A percentile compares a stretch with the other conserved stretches of the same genome.
Conservation (phyloP, 805 yeast genomes). For the Saccharomyces paradoxus region DNA sequence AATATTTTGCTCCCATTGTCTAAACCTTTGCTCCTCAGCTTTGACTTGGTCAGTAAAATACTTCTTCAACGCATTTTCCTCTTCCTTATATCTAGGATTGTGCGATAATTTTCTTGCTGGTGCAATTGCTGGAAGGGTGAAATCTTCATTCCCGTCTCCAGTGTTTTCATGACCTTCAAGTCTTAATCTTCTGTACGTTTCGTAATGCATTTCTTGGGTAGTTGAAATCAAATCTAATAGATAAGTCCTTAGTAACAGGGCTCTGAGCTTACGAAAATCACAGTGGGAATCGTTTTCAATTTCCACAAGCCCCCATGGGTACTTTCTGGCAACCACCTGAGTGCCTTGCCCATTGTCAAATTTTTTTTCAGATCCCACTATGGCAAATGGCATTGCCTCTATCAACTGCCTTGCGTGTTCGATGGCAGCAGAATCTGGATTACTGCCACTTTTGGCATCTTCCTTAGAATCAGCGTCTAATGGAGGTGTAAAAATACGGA, state of each 20-base stretch:
- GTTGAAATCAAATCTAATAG: conserved; percentile 73
- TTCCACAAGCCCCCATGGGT: conserved; percentile 87
- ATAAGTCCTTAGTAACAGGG: conserved; percentile 70
- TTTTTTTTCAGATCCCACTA: conserved; percentile 70
- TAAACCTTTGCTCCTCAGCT: conserved; percentile 92
- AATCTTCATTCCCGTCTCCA: conserved; percentile 23
- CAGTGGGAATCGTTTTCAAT: conserved; percentile 81
- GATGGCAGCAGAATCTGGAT: conserved; percentile 56
- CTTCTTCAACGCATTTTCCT: conserved; percentile 87
- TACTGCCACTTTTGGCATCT: background rate
- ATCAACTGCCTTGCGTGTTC: conserved; percentile 75
- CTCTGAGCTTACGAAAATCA: conserved; percentile 75
- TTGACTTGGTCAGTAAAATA: conserved; percentile 95
- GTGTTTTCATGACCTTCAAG: conserved; percentile 40
- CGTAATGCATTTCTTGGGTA: conserved; percentile 77
- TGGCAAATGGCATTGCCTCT: conserved; percentile 81
- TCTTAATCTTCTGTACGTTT: conserved; percentile 65
- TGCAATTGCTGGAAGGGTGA: conserved; percentile 30
- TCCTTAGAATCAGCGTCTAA: conserved; percentile 37
- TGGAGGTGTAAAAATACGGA: conserved; percentile 77
- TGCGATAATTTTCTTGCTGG: conserved; percentile 47
- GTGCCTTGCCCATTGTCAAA: conserved; percentile 56
- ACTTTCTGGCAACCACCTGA: conserved; percentile 67
- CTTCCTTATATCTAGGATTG: conserved; percentile 93
- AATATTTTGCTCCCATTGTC: conserved; percentile 97